Conservation (phyloP, 345 rosid genomes). For the Lenwebbia sp. region DNA sequence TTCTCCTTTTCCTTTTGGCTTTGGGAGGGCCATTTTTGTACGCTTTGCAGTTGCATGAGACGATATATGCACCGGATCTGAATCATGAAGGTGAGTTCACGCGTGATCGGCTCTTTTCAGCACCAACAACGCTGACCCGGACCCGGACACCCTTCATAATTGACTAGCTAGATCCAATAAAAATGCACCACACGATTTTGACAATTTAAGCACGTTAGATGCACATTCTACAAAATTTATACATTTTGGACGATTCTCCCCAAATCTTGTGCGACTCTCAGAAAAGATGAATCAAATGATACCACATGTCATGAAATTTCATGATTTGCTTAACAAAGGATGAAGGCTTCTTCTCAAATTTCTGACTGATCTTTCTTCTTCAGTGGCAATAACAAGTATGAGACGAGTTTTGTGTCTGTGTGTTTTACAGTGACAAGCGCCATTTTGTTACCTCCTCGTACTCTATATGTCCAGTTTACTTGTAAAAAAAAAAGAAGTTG, state of each 20-base stretch:
- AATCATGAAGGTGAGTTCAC: background rate
- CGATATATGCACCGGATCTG: background rate
- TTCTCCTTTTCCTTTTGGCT: background rate
- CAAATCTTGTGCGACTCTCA: background rate
- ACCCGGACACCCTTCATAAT: background rate
- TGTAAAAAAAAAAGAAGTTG: background rate
- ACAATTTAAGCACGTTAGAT: background rate
- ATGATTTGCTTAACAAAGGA: background rate
- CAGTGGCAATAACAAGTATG: background rate
- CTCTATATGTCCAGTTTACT: background rate
- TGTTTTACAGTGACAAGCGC: background rate
- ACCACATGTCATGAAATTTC: background rate
- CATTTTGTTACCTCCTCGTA: background rate
- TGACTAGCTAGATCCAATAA: background rate
- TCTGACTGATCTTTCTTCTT: background rate
- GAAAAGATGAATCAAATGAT: background rate
- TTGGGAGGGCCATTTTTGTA: background rate
- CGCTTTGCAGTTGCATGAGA: background rate
- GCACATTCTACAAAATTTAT: background rate
- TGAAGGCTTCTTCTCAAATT: background rate
- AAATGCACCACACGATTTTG: background rate
- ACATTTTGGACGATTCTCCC: background rate
- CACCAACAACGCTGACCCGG: background rate
- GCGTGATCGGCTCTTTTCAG: background rate
- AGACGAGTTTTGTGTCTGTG: background rate